These are phyloP conservation scores for Begonia fuchsioides DNA, from an alignment of 306 rosid species.

Conservation along the genomic window DNA sequence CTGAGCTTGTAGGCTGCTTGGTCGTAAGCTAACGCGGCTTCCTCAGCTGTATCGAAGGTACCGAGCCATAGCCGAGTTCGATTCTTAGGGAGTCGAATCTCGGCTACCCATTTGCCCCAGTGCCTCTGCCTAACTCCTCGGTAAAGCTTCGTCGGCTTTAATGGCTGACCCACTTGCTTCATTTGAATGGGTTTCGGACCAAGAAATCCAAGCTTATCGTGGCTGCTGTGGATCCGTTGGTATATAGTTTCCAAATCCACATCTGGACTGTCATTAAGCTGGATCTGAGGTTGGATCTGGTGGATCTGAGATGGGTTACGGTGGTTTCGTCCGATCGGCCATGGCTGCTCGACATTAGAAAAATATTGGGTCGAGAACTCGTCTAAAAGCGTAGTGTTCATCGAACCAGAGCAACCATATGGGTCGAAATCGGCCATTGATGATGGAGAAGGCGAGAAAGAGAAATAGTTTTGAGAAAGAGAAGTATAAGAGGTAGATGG, in stretches of 20 bases:
- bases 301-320: constrained; percentile 50
- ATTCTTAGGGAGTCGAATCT: constrained; percentile 86
- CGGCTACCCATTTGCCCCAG: constrained; percentile 99
- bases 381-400: constrained; percentile 25
- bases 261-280: constrained; percentile 15
- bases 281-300: constrained; percentile 58
- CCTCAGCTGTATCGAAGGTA: constrained; percentile 91
- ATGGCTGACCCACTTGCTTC: constrained; percentile 55
- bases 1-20: constrained; percentile 91
- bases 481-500: neutral
- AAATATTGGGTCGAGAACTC: constrained; percentile 25
- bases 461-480: constrained; percentile 8
- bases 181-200: constrained; percentile 49
- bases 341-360: constrained; percentile 22
- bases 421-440: constrained; percentile 23
- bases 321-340: constrained; percentile 48
- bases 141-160: constrained; percentile 77
- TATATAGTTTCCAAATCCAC: too few species aligned
- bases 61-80: constrained; percentile 96
- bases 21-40: constrained; percentile 95
- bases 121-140: constrained; percentile 93
- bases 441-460: constrained; percentile 12
- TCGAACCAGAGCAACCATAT: constrained; percentile 24
- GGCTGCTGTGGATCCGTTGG: too few species aligned
- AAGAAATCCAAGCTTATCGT: constrained; percentile 23